Evolutionary conservation across 2,329 filamentous ascomycete genomes (phyloP).

Genomic region (Fusarium xyrophilum): DNA sequence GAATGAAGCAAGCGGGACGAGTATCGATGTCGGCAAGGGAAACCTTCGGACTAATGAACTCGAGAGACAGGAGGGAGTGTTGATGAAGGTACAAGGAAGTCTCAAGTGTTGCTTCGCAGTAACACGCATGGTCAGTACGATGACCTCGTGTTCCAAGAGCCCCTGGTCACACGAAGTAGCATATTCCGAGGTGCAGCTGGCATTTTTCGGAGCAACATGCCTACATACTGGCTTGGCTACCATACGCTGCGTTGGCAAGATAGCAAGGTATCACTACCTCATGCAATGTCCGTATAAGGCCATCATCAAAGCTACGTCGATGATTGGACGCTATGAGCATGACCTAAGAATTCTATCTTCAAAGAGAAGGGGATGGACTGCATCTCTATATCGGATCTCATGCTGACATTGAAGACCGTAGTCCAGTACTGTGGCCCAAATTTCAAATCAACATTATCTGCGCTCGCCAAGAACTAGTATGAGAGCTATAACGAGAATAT

Average conservation of each 20-base stretch:
- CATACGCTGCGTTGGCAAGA: background rate
- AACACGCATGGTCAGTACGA: background rate
- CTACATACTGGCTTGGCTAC: background rate
- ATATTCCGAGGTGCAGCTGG: background rate
- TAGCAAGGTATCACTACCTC: background rate
- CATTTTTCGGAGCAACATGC: background rate
- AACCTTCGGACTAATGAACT: too few species aligned
- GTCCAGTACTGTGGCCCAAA: background rate
- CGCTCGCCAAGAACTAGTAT: background rate
- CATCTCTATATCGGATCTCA: background rate
- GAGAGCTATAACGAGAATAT: background rate
- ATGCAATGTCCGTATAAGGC: background rate
- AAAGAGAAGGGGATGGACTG: background rate
- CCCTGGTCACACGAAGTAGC: background rate
- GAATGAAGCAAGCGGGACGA: fast-evolving
- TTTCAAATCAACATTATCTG: background rate
- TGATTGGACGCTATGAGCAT: background rate
- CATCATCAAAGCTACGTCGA: background rate
- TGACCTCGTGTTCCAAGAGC: too few species aligned
- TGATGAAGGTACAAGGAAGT: too few species aligned
- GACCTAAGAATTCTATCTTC: background rate
- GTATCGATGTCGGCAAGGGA: background rate
- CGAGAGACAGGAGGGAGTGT: background rate
- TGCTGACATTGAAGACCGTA: background rate
- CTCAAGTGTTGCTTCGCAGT: background rate